A percentile compares a stretch with the other conserved stretches of the same genome.
Conservation (phyloP, 345 rosid species). For the Heritiera littoralis region DNA sequence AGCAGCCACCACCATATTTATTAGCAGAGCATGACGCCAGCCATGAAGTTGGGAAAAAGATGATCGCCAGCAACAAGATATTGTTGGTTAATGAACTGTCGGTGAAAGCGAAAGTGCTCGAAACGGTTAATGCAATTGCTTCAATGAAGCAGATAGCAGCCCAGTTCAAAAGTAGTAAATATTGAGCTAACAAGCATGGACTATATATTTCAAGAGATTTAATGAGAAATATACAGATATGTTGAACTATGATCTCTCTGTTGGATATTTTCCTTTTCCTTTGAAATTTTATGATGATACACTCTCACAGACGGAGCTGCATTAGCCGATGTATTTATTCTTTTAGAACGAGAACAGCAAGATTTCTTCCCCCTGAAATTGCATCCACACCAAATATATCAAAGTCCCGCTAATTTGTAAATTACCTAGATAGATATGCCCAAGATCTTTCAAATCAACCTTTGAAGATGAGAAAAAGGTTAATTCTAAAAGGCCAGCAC, state of each 20-base stretch:
- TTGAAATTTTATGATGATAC: background rate
- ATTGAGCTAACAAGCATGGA: background rate
- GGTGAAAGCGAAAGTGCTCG: background rate
- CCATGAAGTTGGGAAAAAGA: background rate
- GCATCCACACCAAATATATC: no score
- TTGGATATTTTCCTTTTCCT: background rate
- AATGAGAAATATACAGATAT: background rate
- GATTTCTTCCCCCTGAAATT: no score
- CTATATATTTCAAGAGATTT: background rate
- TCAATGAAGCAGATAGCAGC: background rate
- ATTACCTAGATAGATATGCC: background rate
- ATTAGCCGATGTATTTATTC: no score
- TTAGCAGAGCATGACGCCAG: background rate
- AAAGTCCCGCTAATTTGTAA: no score
- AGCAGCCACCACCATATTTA: slow-evolving; percentile 2
- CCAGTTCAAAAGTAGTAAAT: background rate
- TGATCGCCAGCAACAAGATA: background rate
- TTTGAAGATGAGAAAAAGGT: background rate
- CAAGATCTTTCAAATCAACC: background rate
- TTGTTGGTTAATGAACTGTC: background rate
- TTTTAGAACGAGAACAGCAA: no score
- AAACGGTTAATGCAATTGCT: slow-evolving; percentile 15
- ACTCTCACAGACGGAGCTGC: no score
- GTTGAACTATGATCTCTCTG: background rate
- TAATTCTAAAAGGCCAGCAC: background rate